These are phyloP conservation scores for Phalaenopsis hybrid DNA, from an alignment of 116 monocot species.

Conservation along the genomic window DNA sequence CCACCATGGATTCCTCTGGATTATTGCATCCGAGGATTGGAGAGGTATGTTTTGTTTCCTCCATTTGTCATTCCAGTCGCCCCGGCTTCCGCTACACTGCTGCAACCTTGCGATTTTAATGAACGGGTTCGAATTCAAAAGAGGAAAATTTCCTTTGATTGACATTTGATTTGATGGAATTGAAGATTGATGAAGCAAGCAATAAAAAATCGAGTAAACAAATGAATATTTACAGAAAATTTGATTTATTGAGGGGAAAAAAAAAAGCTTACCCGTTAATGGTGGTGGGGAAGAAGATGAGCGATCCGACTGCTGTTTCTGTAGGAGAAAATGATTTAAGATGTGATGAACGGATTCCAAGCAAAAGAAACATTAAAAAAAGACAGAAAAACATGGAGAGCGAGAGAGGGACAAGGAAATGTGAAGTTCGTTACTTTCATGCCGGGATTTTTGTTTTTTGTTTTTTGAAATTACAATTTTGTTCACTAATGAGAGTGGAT, in stretches of 20 bases:
- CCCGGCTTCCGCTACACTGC: too few relatives aligned
- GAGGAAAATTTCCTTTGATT: too few relatives aligned
- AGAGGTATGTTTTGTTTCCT: slow-evolving; percentile 9
- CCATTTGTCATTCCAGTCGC: slow-evolving; percentile 22
- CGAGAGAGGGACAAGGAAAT: neutral
- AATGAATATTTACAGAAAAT: neutral
- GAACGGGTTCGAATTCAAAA: too few relatives aligned
- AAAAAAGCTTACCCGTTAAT: neutral
- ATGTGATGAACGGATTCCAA: too few relatives aligned
- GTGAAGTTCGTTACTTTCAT: neutral
- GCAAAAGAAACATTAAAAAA: too few relatives aligned
- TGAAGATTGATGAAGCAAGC: too few relatives aligned
- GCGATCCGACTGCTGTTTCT: too few relatives aligned
- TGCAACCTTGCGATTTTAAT: too few relatives aligned
- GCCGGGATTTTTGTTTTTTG: neutral
- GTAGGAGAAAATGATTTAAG: too few relatives aligned
- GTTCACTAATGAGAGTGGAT: neutral
- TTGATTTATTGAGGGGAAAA: neutral
- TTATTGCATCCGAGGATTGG: neutral
- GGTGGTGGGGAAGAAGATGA: neutral
- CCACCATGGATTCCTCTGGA: neutral
- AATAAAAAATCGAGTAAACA: neutral
- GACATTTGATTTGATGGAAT: too few relatives aligned
- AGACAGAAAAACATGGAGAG: neutral
- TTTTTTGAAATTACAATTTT: neutral